A percentile compares a stretch with the other conserved stretches of the same genome.
Evolutionary conservation across 371 early-diverging fungal genomes (phyloP).

Genomic region (Quaeritorhiza haematococci): DNA sequence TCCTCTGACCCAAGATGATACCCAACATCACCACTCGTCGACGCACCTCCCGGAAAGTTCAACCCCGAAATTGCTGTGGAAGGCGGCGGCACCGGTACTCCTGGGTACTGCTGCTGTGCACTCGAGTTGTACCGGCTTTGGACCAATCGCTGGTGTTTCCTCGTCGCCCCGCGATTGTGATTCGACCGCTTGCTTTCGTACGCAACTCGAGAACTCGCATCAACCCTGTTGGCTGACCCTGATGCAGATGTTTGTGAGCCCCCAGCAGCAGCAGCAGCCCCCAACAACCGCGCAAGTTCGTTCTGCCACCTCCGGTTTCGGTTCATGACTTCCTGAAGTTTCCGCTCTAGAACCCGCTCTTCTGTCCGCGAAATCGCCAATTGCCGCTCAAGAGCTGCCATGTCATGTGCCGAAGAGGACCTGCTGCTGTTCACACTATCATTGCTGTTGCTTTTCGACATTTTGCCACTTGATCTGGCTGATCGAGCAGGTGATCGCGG

Average conservation of each 20-base stretch:
- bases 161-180: neutral
- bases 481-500: conserved; percentile 4
- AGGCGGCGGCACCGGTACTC: neutral
- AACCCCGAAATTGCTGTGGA: neutral
- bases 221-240: too few species aligned
- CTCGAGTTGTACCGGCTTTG: neutral
- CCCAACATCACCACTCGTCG: too few species aligned
- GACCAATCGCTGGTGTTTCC: neutral
- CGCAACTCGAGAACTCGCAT: too few species aligned
- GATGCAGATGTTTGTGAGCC: too few species aligned
- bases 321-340: conserved; percentile 5
- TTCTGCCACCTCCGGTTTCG: conserved; percentile 11
- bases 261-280: too few species aligned
- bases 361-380: conserved; percentile 10
- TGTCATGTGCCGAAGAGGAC: neutral
- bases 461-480: too few species aligned
- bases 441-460: too few species aligned
- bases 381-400: conserved; percentile 4
- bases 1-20: conserved; percentile 2
- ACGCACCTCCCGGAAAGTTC: neutral
- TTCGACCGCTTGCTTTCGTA: too few species aligned
- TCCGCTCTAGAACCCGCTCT: conserved; percentile 11
- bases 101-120: neutral
- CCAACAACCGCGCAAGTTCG: conserved; percentile 10
- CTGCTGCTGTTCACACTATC: neutral